Conservation (phyloP, 2,329 filamentous ascomycete species). For the Parascedosporium putredinis region DNA sequence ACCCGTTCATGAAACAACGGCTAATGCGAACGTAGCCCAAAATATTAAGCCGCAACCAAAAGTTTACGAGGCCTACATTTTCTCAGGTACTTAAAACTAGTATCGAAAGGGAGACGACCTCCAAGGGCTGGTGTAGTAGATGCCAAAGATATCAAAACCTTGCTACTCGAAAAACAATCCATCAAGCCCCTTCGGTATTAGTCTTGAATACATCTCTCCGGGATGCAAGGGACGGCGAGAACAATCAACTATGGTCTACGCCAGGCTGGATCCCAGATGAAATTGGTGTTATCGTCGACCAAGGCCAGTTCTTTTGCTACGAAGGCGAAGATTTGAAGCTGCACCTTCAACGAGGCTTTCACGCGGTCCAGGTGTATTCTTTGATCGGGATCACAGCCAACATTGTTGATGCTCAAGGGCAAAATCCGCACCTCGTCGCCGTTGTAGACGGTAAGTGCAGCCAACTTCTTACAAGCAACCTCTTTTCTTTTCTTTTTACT, state of each 20-base stretch:
- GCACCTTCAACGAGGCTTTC: slow-evolving; percentile 67
- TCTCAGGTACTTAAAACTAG: slow-evolving; percentile 88
- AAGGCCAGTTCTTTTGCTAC: slow-evolving; percentile 89
- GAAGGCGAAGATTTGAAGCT: slow-evolving; percentile 82
- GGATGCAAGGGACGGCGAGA: slow-evolving; percentile 43
- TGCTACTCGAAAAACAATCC: slow-evolving; percentile 73
- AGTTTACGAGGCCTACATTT: slow-evolving; percentile 55
- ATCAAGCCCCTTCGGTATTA: slow-evolving; percentile 72
- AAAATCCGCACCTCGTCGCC: slow-evolving; percentile 83
- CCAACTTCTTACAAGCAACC: no score
- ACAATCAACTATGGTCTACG: slow-evolving; percentile 74
- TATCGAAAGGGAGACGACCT: slow-evolving; percentile 79
- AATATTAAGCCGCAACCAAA: slow-evolving; percentile 29
- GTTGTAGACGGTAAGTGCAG: slow-evolving; percentile 64
- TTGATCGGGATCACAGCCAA: slow-evolving; percentile 83
- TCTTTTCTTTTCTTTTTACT: no score
- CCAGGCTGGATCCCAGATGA: slow-evolving; percentile 89
- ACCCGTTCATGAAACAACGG: no score
- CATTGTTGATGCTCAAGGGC: slow-evolving; percentile 53
- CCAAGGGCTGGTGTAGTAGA: slow-evolving; percentile 84
- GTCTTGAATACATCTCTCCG: slow-evolving; percentile 76
- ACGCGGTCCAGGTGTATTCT: slow-evolving; percentile 81
- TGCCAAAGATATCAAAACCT: slow-evolving; percentile 88
- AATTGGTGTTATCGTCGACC: slow-evolving; percentile 82
- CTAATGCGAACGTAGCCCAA: slow-evolving; percentile 21